Base-by-base conservation (phyloP, 1,284 basidiomycete species). In the Cerioporus squamosus region DNA sequence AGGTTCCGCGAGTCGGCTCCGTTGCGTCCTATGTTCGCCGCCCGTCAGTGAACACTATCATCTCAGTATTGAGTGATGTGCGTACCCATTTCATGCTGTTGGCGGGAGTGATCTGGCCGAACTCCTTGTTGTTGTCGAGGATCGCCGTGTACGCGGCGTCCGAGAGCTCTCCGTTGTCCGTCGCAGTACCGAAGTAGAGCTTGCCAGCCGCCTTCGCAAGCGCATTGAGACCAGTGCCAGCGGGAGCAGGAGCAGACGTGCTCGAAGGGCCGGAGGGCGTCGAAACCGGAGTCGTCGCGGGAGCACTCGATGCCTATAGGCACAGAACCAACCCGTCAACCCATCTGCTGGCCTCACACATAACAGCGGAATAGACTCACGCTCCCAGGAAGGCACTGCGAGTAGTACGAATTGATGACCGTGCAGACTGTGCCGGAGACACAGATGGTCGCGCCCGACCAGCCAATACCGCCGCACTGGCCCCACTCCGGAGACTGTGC, bases 121-220 rank as follows among this genome's bases (percentile, higher is more conserved):
- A 86, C 57, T 79, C 74, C 3, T 66, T 66, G 44, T 68, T 76
- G 66, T 83, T 76, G 63, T 75, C 75, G 59, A 84, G 71, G 63
- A 74, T 73, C 17, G 67, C 64, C 29, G 77, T 72, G 66, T 85
- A 87, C 6, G 79, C 64, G 0, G 69, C 60, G 62, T 87, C 79
- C 1, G 68, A 75, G 42, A 85, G 72, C 67, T 85, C 82, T 14
- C 75, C 72, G 65, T 86, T 85, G 69, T 85, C 83, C 3, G 83
- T 85, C n/a, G 85, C 84, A 18, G 81, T 77, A 23, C 85, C 85
- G 57, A 86, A 84, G 74, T 87, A 86, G 26, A 75, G 65, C 70
- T 85, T 85, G n/a, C 81, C 81, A n/a, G 79, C 78, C 18, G 79
- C 72, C 62, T 76, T 77, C 1, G 83, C 82, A 18, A 77, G 73